Evolutionary conservation across 306 rosid genomes (phyloP), one percentile per base, ranked within the genome.

Genomic region (Begonia masoniana): DNA sequence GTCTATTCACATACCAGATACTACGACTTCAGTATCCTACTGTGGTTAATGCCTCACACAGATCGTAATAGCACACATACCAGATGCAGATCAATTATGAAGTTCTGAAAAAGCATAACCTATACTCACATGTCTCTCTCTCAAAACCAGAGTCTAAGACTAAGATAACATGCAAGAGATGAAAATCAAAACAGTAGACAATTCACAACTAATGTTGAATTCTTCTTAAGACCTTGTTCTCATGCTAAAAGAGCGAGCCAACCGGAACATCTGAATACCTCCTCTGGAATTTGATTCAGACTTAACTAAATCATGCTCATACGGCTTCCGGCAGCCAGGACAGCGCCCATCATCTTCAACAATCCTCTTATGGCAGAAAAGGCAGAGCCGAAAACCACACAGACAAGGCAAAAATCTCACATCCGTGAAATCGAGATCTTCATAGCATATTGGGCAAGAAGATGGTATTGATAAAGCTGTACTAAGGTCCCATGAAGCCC

Each of bases 351-450:
- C 99, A 59, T 74, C 78, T 56, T 91, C 99, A 13, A 91, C 76
- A 64, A 91, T 91, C 82, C 92, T 91, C 75, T 91, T 91, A 71
- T 91, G 94, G 71, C 99, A 91, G 75, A 91, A 91, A 47, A 91
- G 99, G 68, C 99, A 91, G 62, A 91, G 88, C 78, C 93, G 75
- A 63, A 83, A 91, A 35, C 99, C 96, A 41, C 99, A 91, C 56
- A 70, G 58, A 71, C 99, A 91, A 2, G 99, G 99, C 60, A 81
- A 47, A 59, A 91, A 91, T 56, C 94, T 81, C 0, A 94, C 47
- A 74, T 91, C 99, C 3, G 99, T 91, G 59, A 81, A 52, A 68
- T 91, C 99, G 43, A 91, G 80, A 68, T 91, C 99, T 71, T 91
- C 99, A 21, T 60, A 83, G 74, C 99, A 91, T 59, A 91, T 91